Evolutionary conservation across 176 grass and related monocot genomes (phyloP).

Genomic region (Zea luxurians): DNA sequence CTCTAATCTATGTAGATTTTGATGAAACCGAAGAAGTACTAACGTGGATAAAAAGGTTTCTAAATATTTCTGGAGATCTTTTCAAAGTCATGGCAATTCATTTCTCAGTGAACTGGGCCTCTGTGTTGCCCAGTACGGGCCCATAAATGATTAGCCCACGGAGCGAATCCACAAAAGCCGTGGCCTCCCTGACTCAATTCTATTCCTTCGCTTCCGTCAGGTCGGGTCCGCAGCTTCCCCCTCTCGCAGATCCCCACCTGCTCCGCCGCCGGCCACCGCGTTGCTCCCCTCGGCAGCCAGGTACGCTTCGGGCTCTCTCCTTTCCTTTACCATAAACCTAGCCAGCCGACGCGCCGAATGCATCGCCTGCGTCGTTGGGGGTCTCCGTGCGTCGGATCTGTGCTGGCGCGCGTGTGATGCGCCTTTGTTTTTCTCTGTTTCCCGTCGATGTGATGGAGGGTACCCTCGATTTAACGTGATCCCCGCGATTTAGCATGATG

Average conservation of each 20-base stretch:
- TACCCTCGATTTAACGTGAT: neutral
- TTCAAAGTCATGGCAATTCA: neutral
- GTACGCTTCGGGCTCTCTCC: slow-evolving; percentile 1
- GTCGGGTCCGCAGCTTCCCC: slow-evolving; percentile 9
- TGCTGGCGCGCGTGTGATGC: too few species aligned
- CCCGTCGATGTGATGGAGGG: neutral
- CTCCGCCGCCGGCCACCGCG: slow-evolving; percentile 33
- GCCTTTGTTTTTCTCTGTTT: neutral
- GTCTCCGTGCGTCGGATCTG: neutral
- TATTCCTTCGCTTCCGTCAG: neutral
- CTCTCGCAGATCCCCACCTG: slow-evolving; percentile 38
- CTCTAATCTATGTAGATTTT: too few species aligned
- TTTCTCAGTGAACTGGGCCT: neutral
- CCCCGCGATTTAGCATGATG: neutral
- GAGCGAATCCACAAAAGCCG: neutral
- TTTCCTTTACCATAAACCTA: neutral
- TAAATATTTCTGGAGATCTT: too few species aligned
- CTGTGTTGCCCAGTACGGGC: neutral
- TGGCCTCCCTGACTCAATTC: neutral
- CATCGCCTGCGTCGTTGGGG: neutral
- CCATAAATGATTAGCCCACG: neutral
- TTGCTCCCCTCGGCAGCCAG: slow-evolving; percentile 30
- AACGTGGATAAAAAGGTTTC: too few species aligned
- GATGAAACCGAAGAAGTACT: too few species aligned
- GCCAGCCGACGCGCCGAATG: neutral